Conservation (phyloP, 2,329 filamentous ascomycete genomes). For the Pseudogymnoascus sp. region DNA sequence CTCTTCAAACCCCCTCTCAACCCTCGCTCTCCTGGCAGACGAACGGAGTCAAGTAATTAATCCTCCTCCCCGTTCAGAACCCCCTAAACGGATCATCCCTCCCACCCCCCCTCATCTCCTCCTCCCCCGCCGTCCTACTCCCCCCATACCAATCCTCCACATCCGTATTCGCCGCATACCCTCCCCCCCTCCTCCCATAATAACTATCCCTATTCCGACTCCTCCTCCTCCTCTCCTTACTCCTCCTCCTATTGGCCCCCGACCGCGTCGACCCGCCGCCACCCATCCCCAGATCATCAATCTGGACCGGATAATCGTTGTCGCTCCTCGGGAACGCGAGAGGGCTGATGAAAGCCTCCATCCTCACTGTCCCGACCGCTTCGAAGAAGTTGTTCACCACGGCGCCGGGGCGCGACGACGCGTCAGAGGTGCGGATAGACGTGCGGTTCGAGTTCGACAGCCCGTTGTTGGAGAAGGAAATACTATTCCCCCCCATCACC, state of each 20-base stretch:
- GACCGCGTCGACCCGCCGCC: constrained; percentile 9
- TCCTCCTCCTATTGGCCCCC: constrained; percentile 20
- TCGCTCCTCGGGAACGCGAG: constrained; percentile 31
- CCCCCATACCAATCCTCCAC: constrained; percentile 42
- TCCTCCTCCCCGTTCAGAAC: constrained; percentile 36
- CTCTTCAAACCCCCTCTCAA: not conserved
- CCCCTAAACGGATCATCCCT: constrained; percentile 54
- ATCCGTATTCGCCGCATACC: constrained; percentile 23
- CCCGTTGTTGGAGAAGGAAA: constrained; percentile 34
- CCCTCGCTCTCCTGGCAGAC: too few relatives aligned
- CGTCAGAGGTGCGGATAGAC: constrained; percentile 26
- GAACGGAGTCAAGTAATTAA: not conserved
- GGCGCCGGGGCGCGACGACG: constrained; percentile 22
- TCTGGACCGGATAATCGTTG: constrained; percentile 25
- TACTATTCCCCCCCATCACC: constrained; percentile 26
- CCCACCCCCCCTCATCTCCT: constrained; percentile 37
- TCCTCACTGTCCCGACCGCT: constrained; percentile 80
- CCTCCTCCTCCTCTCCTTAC: constrained; percentile 21
- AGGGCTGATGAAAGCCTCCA: constrained; percentile 89
- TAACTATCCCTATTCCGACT: constrained; percentile 25
- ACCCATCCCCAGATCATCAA: constrained; percentile 23
- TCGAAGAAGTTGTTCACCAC: constrained; percentile 58
- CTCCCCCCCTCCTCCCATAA: constrained; percentile 16
- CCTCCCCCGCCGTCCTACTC: constrained; percentile 40
- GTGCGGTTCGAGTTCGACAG: constrained; percentile 33